Percentiles rank a stretch among this genome's conserved stretches.
phyloP scores from a whole-genome alignment of 768 basidiomycete species.

The Jaapia argillacea region DNA sequence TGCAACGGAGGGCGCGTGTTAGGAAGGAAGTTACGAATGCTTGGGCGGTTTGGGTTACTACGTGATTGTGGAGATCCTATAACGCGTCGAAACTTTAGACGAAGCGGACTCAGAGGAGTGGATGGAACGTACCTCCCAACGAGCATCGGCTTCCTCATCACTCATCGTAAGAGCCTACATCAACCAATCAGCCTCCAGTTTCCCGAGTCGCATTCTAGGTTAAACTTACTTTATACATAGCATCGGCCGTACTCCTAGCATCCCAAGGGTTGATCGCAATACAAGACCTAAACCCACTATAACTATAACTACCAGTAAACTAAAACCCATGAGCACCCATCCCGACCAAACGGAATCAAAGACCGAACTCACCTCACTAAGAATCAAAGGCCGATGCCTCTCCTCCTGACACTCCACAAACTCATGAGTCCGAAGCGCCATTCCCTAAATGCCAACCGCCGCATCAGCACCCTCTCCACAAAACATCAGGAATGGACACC shows the following conservation, averaged over 20 bases:
- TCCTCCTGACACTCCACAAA: constrained; percentile 81
- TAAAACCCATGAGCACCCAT: constrained; percentile 16
- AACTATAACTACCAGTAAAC: constrained; percentile 84
- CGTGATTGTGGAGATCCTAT: constrained; percentile 75
- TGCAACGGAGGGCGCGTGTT: constrained; percentile 59
- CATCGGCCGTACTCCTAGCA: constrained; percentile 71
- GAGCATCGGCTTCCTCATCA: constrained; percentile 57
- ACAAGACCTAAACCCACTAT: constrained; percentile 79
- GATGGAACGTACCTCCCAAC: constrained; percentile 54
- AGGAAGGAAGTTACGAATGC: constrained; percentile 76
- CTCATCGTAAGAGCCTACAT: constrained; percentile 67
- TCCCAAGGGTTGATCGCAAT: constrained; percentile 87
- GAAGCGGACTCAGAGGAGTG: not conserved
- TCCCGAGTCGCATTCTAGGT: not conserved
- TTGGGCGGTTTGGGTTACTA: constrained; percentile 80
- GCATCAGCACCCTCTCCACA: not conserved
- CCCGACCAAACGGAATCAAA: not conserved
- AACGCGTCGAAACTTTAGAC: constrained; percentile 8
- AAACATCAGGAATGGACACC: constrained; percentile 77
- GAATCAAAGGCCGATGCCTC: constrained; percentile 55
- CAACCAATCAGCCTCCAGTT: not conserved
- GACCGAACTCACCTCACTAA: constrained; percentile 54
- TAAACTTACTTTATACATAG: constrained; percentile 44
- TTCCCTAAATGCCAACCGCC: too few relatives aligned
- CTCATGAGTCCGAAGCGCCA: constrained; percentile 46